Conservation (phyloP, 1,284 basidiomycete species). For the Puccinia sorghi region DNA sequence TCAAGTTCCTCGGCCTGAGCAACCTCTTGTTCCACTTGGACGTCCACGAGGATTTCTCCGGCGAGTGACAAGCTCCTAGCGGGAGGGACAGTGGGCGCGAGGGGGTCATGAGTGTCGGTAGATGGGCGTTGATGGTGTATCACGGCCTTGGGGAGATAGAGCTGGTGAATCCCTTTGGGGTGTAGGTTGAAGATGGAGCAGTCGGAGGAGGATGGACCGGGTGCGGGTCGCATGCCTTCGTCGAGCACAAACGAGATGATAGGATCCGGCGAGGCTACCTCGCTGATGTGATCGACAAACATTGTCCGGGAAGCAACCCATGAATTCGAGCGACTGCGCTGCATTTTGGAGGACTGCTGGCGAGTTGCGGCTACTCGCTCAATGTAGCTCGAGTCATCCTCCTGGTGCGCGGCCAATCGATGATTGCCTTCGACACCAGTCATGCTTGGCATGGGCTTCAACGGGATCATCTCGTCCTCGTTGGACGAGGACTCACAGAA, state of each 20-base stretch:
- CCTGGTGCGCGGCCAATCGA: neutral
- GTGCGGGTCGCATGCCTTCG: conserved; percentile 9
- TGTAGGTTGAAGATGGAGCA: conserved; percentile 38
- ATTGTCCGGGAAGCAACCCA: conserved; percentile 1
- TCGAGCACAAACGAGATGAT: conserved; percentile 48
- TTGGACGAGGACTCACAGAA: neutral
- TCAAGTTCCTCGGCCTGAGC: neutral
- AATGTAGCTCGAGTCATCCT: conserved; percentile 34
- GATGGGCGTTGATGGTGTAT: neutral
- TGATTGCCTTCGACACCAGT: neutral
- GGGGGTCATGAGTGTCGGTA: neutral
- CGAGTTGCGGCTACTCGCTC: conserved; percentile 14
- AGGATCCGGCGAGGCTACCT: conserved; percentile 31
- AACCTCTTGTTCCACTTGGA: conserved; percentile 27
- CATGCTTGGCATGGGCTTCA: neutral
- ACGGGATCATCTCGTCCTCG: neutral
- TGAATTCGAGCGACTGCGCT: conserved; percentile 10
- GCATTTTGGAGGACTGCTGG: conserved; percentile 25
- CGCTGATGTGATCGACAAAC: conserved; percentile 34
- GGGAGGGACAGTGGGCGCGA: neutral
- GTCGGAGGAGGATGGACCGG: conserved; percentile 6
- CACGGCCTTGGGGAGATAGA: conserved; percentile 30
- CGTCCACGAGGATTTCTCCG: conserved; percentile 39
- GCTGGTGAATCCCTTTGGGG: conserved; percentile 38
- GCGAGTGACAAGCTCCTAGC: conserved; percentile 11